Conservation (phyloP, 208 protist species). For the Angomonas desouzai region DNA sequence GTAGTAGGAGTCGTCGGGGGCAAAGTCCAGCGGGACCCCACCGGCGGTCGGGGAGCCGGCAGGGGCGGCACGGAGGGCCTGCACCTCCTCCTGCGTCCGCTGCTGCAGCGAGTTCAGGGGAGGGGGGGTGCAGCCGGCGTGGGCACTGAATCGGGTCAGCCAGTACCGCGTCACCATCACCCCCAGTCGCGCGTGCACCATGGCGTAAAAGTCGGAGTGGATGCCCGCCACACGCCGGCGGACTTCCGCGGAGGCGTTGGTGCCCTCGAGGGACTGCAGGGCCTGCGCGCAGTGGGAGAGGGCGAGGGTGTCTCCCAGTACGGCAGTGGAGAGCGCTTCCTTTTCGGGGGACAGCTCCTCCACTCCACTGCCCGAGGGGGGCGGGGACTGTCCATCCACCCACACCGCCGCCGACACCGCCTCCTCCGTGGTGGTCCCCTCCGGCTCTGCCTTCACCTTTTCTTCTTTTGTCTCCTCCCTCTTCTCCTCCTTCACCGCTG, state of each 20-base stretch:
- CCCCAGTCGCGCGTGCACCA: constrained; percentile 80
- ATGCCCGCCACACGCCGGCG: constrained; percentile 29
- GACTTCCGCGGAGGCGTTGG: constrained; percentile 12
- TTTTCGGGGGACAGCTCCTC: neutral
- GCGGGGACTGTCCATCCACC: neutral
- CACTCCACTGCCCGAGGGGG: neutral
- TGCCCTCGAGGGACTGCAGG: neutral
- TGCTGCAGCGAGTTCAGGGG: constrained; percentile 54
- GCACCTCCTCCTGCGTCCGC: constrained; percentile 32
- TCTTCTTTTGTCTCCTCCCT: constrained; percentile 5
- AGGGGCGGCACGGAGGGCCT: constrained; percentile 18
- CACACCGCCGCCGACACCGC: neutral
- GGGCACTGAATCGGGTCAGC: constrained; percentile 45
- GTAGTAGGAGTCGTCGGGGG: constrained; percentile 74
- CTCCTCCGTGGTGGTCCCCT: neutral
- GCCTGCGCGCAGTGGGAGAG: constrained; percentile 31
- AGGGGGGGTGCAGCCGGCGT: constrained; percentile 26
- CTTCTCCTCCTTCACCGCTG: constrained; percentile 21
- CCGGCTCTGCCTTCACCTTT: neutral
- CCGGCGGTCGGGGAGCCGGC: constrained; percentile 13
- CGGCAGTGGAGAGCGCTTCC: neutral
- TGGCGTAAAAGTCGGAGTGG: constrained; percentile 57
- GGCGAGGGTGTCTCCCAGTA: constrained; percentile 34
- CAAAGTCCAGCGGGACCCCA: constrained; percentile 37
- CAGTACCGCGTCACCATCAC: constrained; percentile 70